Percentiles rank a stretch among this genome's conserved stretches.
Evolutionary conservation across 2,329 filamentous ascomycete species (phyloP).

Genomic region (Monilinia aucupariae): DNA sequence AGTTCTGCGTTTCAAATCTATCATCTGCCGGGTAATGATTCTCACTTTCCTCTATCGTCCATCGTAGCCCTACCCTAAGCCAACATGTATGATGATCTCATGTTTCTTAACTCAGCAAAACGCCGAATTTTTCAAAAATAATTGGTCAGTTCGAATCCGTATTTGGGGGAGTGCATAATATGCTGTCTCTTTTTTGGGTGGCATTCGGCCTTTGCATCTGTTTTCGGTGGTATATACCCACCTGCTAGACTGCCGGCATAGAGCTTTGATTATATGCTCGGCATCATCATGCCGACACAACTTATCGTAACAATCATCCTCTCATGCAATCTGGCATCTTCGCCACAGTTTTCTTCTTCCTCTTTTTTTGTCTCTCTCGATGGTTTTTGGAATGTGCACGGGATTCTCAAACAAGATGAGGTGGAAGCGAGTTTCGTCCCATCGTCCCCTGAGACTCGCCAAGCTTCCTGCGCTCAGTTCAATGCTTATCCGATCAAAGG

Average conservation of each 20-base stretch:
- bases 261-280: background rate
- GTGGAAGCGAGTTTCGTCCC: constrained; percentile 40
- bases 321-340: background rate
- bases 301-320: background rate
- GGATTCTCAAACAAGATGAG: constrained; percentile 31
- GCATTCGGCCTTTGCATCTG: background rate
- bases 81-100: constrained; percentile 9
- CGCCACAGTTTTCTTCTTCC: background rate
- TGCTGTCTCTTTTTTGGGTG: background rate
- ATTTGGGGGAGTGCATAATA: background rate
- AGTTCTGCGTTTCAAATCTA: constrained; percentile 24
- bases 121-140: background rate
- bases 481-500: constrained; percentile 14
- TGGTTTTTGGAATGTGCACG: background rate
- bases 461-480: constrained; percentile 28
- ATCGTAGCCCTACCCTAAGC: background rate
- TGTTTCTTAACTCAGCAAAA: background rate
- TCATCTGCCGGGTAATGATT: constrained; percentile 7
- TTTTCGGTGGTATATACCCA: background rate
- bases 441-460: constrained; percentile 27
- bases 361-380: background rate
- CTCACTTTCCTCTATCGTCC: background rate
- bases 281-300: background rate
- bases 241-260: background rate
- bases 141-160: background rate